These are phyloP conservation scores for Megacollybia platyphylla DNA, from an alignment of 1,284 basidiomycete genomes.

Conservation along the genomic window DNA sequence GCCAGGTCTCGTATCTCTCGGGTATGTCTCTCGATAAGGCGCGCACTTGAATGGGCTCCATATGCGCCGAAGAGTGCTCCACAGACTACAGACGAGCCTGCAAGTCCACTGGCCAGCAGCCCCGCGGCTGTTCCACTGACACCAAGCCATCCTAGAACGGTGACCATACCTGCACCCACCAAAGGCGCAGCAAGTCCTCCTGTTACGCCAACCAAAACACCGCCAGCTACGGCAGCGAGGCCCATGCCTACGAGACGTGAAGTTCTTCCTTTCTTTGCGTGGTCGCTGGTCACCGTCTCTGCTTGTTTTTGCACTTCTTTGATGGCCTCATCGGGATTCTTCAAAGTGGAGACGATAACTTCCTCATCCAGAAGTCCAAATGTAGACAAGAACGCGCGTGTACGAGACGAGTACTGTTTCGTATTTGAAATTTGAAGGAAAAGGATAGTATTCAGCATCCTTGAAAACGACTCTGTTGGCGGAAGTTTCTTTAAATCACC, in stretches of 20 bases:
- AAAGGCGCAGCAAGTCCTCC: slow-evolving; percentile 44
- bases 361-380: slow-evolving; percentile 31
- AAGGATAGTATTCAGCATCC: slow-evolving; percentile 33
- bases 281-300: slow-evolving; percentile 23
- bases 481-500: slow-evolving; percentile 28
- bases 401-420: slow-evolving; percentile 40
- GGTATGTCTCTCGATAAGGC: slow-evolving; percentile 37
- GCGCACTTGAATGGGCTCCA: slow-evolving; percentile 34
- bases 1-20: slow-evolving; percentile 42
- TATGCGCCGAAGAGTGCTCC: slow-evolving; percentile 47
- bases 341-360: slow-evolving; percentile 30
- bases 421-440: slow-evolving; percentile 36
- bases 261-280: slow-evolving; percentile 27
- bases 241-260: slow-evolving; percentile 37
- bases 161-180: slow-evolving; percentile 39
- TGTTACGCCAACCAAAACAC: slow-evolving; percentile 42
- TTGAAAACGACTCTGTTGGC: slow-evolving; percentile 17
- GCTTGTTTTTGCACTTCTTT: slow-evolving; percentile 31
- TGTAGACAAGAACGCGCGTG: slow-evolving; percentile 31
- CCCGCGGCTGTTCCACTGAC: slow-evolving; percentile 42
- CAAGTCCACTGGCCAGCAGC: slow-evolving; percentile 38
- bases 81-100: slow-evolving; percentile 42
- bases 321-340: slow-evolving; percentile 32
- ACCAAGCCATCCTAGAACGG: slow-evolving; percentile 36
- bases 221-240: slow-evolving; percentile 40